phyloP scores from a whole-genome alignment of 169 alveolate species.

The Cryptosporidium viatorum region DNA sequence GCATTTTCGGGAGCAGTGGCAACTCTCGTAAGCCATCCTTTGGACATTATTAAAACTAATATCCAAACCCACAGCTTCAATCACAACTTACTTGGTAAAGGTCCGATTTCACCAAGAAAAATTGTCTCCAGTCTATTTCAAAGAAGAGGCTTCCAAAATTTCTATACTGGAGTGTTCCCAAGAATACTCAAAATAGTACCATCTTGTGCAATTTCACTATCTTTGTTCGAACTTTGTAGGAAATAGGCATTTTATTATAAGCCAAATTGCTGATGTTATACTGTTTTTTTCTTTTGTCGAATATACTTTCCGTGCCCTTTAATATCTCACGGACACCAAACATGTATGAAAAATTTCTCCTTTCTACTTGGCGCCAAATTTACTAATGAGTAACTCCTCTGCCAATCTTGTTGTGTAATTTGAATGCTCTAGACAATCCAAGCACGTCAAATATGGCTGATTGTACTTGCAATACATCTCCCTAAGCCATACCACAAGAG shows the following conservation, averaged over 20 bases:
- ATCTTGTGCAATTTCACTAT: conserved; percentile 77
- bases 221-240: conserved; percentile 31
- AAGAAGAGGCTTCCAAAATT: conserved; percentile 70
- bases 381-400: conserved; percentile 36
- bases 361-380: background rate
- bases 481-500: conserved; percentile 68
- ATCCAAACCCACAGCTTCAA: conserved; percentile 77
- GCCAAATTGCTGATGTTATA: background rate
- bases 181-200: conserved; percentile 78
- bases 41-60: conserved; percentile 77
- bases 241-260: background rate
- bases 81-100: conserved; percentile 66
- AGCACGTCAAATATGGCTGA: conserved; percentile 8
- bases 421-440: conserved; percentile 26
- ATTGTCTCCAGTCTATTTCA: conserved; percentile 34
- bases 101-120: conserved; percentile 17
- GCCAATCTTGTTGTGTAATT: conserved; percentile 38
- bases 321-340: background rate
- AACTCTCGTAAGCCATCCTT: conserved; percentile 78
- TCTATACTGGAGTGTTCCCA: conserved; percentile 77
- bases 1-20: conserved; percentile 77
- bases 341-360: background rate
- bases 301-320: background rate
- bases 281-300: background rate
- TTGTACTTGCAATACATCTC: conserved; percentile 41